Percentiles rank a stretch among this genome's conserved stretches.
Evolutionary conservation across 352 stramenopile genomes (phyloP).

Genomic region (Phytopythium aichiense): DNA sequence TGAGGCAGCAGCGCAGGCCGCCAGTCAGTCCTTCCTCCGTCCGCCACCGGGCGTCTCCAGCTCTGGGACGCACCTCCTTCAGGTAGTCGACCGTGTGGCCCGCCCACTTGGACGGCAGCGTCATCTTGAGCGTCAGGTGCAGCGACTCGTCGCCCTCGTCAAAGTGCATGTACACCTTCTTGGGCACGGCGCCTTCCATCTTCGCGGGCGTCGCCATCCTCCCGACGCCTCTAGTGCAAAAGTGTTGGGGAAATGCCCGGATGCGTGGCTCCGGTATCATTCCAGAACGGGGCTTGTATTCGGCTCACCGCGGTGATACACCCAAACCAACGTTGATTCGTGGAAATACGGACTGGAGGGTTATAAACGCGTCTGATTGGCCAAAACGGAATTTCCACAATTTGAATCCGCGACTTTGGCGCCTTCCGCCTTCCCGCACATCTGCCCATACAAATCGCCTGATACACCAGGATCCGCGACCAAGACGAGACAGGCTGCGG

Average conservation of each 20-base stretch:
- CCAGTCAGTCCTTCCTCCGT: not conserved
- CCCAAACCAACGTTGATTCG: not conserved
- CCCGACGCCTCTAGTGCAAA: not conserved
- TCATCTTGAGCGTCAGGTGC: constrained; percentile 86
- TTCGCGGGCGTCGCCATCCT: constrained; percentile 32
- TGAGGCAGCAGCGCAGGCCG: constrained; percentile 10
- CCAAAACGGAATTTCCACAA: constrained; percentile 1
- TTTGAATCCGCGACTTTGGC: not conserved
- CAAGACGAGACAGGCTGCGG: not conserved
- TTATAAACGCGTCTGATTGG: constrained; percentile 7
- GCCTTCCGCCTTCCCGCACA: too few relatives aligned
- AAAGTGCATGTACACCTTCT: constrained; percentile 90
- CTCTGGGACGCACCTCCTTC: constrained; percentile 43
- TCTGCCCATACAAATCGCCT: too few relatives aligned
- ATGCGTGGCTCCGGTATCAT: not conserved
- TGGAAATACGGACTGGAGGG: too few relatives aligned
- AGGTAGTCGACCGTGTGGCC: constrained; percentile 79
- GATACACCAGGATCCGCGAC: too few relatives aligned
- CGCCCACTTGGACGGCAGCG: constrained; percentile 82
- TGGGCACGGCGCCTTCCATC: constrained; percentile 74
- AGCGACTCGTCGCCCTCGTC: constrained; percentile 61
- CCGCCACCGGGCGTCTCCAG: not conserved
- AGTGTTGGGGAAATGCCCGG: too few relatives aligned
- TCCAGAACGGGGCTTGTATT: constrained; percentile 3
- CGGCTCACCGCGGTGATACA: not conserved